Percentiles rank a stretch among this genome's conserved stretches.
These are phyloP conservation scores for Bryoglossum gracile DNA, from an alignment of 495 filamentous ascomycete species.

Conservation along the genomic window DNA sequence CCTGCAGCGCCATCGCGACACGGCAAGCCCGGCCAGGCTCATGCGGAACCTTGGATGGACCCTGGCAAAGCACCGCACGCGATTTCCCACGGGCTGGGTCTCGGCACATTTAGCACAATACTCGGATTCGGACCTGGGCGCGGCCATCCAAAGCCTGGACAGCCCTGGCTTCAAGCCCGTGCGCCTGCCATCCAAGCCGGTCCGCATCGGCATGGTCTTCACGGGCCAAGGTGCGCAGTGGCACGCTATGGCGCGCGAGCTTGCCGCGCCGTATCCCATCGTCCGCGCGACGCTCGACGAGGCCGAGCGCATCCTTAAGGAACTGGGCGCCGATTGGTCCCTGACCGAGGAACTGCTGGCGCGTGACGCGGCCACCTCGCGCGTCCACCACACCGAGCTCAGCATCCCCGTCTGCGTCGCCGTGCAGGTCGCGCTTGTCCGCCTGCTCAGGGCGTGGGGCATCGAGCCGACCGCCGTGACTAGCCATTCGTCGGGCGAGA, in stretches of 20 bases:
- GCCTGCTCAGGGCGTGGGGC: constrained; percentile 46
- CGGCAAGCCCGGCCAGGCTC: no score
- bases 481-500: constrained; percentile 62
- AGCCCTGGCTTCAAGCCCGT: not conserved
- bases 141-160: not conserved
- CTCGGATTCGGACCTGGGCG: not conserved
- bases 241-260: constrained; percentile 50
- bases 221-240: constrained; percentile 35
- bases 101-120: not conserved
- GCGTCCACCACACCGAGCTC: not conserved
- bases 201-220: constrained; percentile 8
- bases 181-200: no score
- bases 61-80: not conserved
- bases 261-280: constrained; percentile 35
- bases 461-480: constrained; percentile 47
- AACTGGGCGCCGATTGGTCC: constrained; percentile 27
- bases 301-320: constrained; percentile 31
- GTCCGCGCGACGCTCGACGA: constrained; percentile 30
- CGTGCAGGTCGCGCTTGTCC: constrained; percentile 46
- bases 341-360: no score
- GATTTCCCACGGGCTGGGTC: constrained; percentile 11
- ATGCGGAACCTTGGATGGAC: constrained; percentile 10
- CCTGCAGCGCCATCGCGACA: not conserved
- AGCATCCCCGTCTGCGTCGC: constrained; percentile 45
- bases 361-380: not conserved